These are phyloP conservation scores for Penicillium robsamsonii DNA, from an alignment of 495 filamentous ascomycete genomes.

Conservation along the genomic window DNA sequence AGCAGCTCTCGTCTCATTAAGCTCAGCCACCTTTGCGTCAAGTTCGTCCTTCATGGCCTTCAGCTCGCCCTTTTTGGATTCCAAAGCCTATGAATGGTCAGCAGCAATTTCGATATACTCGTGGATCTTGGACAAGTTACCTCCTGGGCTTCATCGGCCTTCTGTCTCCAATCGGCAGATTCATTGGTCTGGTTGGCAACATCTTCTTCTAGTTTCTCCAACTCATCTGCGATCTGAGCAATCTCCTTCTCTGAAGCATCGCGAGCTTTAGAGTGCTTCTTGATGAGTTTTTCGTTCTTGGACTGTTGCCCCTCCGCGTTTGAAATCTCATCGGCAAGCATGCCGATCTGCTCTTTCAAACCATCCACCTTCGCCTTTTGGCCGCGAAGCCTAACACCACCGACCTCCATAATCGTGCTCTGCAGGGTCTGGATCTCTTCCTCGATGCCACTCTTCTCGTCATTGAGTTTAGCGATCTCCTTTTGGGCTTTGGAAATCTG, in stretches of 20 bases:
- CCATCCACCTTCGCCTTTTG: constrained; percentile 95
- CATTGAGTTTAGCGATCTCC: constrained; percentile 75
- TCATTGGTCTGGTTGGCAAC: constrained; percentile 70
- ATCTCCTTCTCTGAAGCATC: constrained; percentile 75
- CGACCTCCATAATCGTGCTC: constrained; percentile 96
- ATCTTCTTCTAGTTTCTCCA: constrained; percentile 72
- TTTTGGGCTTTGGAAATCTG: constrained; percentile 64
- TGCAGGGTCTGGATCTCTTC: constrained; percentile 87
- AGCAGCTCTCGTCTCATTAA: constrained; percentile 84
- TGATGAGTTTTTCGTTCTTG: constrained; percentile 89
- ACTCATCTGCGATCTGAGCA: constrained; percentile 63
- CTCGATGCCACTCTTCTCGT: constrained; percentile 81
- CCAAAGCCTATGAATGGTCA: constrained; percentile 51
- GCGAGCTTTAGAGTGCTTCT: constrained; percentile 80
- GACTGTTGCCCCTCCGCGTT: constrained; percentile 78
- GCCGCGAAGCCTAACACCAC: constrained; percentile 83
- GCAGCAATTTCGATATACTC: constrained; percentile 4
- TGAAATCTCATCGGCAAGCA: constrained; percentile 76
- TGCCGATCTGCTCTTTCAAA: constrained; percentile 78
- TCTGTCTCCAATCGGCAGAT: constrained; percentile 66
- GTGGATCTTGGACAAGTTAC: constrained; percentile 26
- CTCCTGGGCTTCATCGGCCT: constrained; percentile 84
- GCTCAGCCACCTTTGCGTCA: constrained; percentile 78
- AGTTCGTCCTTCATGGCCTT: constrained; percentile 76
- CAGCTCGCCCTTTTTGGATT: constrained; percentile 77